These are phyloP conservation scores for Botrytis fabae DNA, from an alignment of 2,329 filamentous ascomycete genomes.

Conservation along the genomic window DNA sequence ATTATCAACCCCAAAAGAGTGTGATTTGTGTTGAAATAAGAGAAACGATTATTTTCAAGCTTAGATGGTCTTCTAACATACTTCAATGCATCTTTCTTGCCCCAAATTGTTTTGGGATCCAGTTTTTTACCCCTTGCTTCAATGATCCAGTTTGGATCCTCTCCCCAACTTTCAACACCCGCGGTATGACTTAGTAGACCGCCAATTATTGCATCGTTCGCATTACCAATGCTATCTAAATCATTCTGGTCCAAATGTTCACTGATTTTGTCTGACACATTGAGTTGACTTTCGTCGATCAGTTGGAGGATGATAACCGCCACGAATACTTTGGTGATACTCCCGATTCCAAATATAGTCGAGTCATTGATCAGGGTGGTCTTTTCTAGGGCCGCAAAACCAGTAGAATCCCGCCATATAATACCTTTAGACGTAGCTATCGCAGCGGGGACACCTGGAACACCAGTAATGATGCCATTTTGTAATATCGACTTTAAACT, in stretches of 20 bases:
- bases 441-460: constrained; percentile 26
- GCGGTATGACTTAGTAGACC: constrained; percentile 25
- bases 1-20: background rate
- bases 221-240: constrained; percentile 21
- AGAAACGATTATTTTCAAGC: background rate
- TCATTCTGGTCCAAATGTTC: constrained; percentile 13
- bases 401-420: constrained; percentile 23
- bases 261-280: constrained; percentile 15
- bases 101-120: constrained; percentile 24
- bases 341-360: constrained; percentile 28
- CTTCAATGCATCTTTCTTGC: constrained; percentile 23
- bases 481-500: constrained; percentile 19
- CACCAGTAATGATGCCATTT: constrained; percentile 14
- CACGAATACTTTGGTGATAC: constrained; percentile 30
- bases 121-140: constrained; percentile 24
- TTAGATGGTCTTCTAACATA: constrained; percentile 23
- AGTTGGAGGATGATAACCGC: constrained; percentile 27
- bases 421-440: constrained; percentile 25
- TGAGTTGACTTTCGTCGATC: constrained; percentile 24
- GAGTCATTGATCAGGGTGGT: background rate
- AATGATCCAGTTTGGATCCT: constrained; percentile 25
- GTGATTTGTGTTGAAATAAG: background rate
- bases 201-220: constrained; percentile 20
- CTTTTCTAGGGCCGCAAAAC: constrained; percentile 11
- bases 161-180: constrained; percentile 28